Percentiles rank a stretch among this genome's conserved stretches.
phyloP scores from a whole-genome alignment of 1,139 yeast species.

The Lodderomyces orthopsilosis region DNA sequence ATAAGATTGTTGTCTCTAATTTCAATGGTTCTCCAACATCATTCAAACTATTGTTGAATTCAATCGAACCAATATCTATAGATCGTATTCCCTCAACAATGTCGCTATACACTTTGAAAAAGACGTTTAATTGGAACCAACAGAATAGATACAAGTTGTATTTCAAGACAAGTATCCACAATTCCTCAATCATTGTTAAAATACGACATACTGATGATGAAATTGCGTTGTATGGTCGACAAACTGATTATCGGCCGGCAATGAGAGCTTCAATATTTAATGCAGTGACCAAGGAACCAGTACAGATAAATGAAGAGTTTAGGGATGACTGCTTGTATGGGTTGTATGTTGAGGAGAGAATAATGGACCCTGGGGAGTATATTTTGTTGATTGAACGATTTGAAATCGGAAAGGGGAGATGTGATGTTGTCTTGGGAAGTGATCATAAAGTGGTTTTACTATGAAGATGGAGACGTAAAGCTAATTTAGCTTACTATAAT shows the following conservation, averaged over 20 bases:
- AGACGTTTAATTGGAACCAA: conserved; percentile 35
- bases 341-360: conserved; percentile 33
- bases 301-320: conserved; percentile 41
- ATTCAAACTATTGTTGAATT: conserved; percentile 16
- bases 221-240: conserved; percentile 20
- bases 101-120: conserved; percentile 34
- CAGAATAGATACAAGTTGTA: conserved; percentile 35
- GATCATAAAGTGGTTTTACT: conserved; percentile 12
- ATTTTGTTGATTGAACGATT: conserved; percentile 48
- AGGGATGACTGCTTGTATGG: conserved; percentile 41
- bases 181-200: conserved; percentile 26
- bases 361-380: conserved; percentile 28
- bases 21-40: conserved; percentile 19
- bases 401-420: conserved; percentile 43
- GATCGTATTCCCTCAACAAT: conserved; percentile 24
- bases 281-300: conserved; percentile 23
- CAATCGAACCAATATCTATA: conserved; percentile 8
- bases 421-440: conserved; percentile 39
- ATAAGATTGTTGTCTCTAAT: conserved; percentile 34
- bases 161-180: conserved; percentile 21
- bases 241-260: conserved; percentile 35
- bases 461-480: too few species aligned
- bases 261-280: conserved; percentile 46
- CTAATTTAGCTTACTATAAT: too few species aligned
- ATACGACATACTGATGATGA: conserved; percentile 20